Evolutionary conservation across 192 early-diverging fungal genomes (phyloP).

Genomic region (Funneliformis mosseae): DNA sequence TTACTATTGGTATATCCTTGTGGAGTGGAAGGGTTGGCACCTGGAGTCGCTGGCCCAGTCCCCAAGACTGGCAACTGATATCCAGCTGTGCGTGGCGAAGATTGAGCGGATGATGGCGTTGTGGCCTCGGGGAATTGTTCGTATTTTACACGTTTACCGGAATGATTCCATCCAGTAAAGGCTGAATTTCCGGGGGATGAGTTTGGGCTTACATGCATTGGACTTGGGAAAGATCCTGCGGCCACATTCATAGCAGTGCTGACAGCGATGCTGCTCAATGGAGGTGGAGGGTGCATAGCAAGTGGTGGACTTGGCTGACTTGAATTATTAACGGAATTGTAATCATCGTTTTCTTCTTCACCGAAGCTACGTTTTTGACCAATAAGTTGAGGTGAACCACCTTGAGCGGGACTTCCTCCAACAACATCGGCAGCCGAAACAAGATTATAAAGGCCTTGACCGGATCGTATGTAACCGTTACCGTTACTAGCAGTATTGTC

Average conservation of each 20-base stretch:
- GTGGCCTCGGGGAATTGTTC: constrained; percentile 30
- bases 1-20: constrained; percentile 26
- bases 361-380: constrained; percentile 30
- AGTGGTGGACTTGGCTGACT: constrained; percentile 28
- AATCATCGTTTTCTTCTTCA: constrained; percentile 25
- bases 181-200: constrained; percentile 26
- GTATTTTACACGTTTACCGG: constrained; percentile 31
- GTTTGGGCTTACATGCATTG: constrained; percentile 29
- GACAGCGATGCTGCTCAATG: constrained; percentile 26
- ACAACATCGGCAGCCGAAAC: constrained; percentile 22
- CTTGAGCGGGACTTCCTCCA: constrained; percentile 23
- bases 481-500: constrained; percentile 13
- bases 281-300: constrained; percentile 33
- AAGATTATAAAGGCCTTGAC: constrained; percentile 21
- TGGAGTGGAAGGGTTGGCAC: constrained; percentile 20
- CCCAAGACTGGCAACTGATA: constrained; percentile 30
- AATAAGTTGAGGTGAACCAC: constrained; percentile 22
- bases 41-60: constrained; percentile 13
- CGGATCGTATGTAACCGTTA: constrained; percentile 13
- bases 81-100: constrained; percentile 11
- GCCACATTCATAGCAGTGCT: constrained; percentile 21
- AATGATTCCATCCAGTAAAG: constrained; percentile 22
- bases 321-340: constrained; percentile 25
- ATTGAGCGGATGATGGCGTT: constrained; percentile 26
- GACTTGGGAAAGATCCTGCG: constrained; percentile 32